These are phyloP conservation scores for Wallacemonas sp. DNA, from an alignment of 208 protist genomes.

Conservation along the genomic window DNA sequence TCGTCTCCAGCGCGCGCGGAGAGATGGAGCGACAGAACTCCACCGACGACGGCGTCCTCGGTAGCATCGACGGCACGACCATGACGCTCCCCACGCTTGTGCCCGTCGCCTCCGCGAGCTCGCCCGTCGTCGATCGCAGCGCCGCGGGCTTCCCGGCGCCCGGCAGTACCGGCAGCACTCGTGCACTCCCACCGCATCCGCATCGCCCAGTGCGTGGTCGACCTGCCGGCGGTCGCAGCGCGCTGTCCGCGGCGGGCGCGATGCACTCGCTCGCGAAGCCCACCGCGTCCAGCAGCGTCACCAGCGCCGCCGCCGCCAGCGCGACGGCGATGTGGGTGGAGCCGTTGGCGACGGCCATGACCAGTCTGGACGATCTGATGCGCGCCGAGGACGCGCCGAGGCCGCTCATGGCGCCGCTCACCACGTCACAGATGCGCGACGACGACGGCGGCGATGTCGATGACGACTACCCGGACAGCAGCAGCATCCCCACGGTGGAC, in stretches of 20 bases:
- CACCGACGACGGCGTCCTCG: neutral
- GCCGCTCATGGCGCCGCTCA: neutral
- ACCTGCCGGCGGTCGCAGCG: no score
- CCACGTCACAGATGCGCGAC: neutral
- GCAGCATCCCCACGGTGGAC: neutral
- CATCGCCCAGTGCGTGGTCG: no score
- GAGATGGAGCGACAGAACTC: neutral
- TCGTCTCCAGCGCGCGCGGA: no score
- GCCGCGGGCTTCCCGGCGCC: neutral
- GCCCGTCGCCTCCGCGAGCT: neutral
- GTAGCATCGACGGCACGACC: neutral
- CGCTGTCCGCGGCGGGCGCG: neutral
- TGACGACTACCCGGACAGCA: neutral
- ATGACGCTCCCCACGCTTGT: neutral
- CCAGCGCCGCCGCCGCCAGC: neutral
- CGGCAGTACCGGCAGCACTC: no score
- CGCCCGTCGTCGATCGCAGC: neutral
- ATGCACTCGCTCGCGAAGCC: neutral
- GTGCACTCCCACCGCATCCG: no score
- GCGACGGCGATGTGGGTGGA: constrained; percentile 1
- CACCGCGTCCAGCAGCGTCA: neutral
- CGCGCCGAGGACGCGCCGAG: neutral
- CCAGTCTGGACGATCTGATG: neutral
- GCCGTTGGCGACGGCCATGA: neutral
- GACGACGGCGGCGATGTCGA: neutral